phyloP scores from a whole-genome alignment of 768 basidiomycete genomes.

The Porphyrellus cyaneotinctus region DNA sequence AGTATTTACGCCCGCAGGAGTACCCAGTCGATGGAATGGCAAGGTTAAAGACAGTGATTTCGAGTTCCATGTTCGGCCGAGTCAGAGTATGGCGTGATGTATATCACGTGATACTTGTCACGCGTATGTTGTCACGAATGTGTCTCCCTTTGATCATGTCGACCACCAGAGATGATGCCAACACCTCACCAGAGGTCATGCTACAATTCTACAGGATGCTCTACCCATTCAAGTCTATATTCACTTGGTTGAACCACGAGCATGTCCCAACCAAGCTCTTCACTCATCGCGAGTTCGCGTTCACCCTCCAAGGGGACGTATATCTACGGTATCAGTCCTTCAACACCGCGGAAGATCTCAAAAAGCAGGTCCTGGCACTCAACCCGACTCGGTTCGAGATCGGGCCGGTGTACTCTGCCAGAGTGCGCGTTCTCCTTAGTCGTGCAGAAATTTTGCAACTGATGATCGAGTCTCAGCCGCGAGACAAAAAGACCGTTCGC shows the following conservation, averaged over 20 bases:
- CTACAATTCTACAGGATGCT: conserved; percentile 81
- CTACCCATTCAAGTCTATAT: conserved; percentile 93
- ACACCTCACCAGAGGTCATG: conserved; percentile 60
- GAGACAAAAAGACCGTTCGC: conserved; percentile 81
- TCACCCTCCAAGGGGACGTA: conserved; percentile 85
- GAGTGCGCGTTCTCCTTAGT: conserved; percentile 50
- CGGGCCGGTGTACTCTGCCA: conserved; percentile 85
- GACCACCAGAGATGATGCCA: conserved; percentile 12
- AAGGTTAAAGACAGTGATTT: too few species aligned
- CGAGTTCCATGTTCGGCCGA: too few species aligned
- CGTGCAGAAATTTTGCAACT: neutral
- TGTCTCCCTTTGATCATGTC: conserved; percentile 6
- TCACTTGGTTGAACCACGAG: conserved; percentile 92
- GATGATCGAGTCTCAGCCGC: conserved; percentile 50
- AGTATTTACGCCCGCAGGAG: too few species aligned
- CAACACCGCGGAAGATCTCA: conserved; percentile 78
- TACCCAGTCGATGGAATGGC: too few species aligned
- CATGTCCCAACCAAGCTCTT: conserved; percentile 76
- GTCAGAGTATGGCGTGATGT: too few species aligned
- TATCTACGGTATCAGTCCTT: conserved; percentile 97
- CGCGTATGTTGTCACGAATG: conserved; percentile 16
- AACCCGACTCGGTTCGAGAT: conserved; percentile 97
- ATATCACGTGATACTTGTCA: conserved; percentile 18
- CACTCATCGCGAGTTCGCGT: conserved; percentile 93
- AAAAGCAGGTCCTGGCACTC: conserved; percentile 78